Base-by-base conservation (phyloP, 139 green algal genomes). In the Chlamydomonas sphaeroides region DNA sequence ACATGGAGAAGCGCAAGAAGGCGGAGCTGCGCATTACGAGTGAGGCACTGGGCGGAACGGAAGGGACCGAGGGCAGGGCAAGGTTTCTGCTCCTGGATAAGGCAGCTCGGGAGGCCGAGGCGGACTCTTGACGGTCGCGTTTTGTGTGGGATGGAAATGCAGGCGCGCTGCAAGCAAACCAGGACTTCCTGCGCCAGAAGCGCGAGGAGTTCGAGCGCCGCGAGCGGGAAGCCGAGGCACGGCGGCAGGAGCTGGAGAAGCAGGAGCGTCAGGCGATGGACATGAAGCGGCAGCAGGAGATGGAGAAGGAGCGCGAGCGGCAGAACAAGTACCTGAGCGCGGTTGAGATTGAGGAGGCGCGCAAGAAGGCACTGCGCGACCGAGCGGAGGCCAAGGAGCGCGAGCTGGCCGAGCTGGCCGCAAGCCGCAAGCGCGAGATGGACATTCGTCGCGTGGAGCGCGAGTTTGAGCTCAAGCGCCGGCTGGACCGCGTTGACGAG, bases 1-100 rank as follows among this genome's bases (percentile, higher is more conserved):
- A 96, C 51, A 75, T 84, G 8, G 88, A 90, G 61, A 93, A 91
- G 77, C 87, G 91, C 32, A 86, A 84, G 45, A 92, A 92, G 83
- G 94, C 94, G n/a, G 89, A 95, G 49, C 78, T 86, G 62, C 92
- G 94, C 42, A 95, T 97, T 57, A 62, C 70, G 30, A 84, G 84
- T 91, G 79, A 86, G 87, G 48, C 3, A 14, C 10, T 21, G 26
- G 38, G 36, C 30, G 35, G 70, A 59, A 56, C 5, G 28, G 72
- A 59, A 36, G 28, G 38, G 71, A 23, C 18, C 53, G 51, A 36
- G 28, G 59, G 30, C 11, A 53, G 45, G 45, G 45, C 11, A 53
- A n/a, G n/a, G n/a, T n/a, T n/a, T n/a, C n/a, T n/a, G n/a, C n/a
- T n/a, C n/a, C n/a, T n/a, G n/a, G n/a, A n/a, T n/a, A n/a, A n/a